A percentile compares a stretch with the other conserved stretches of the same genome.
Conservation (phyloP, 73 alveolate species). For the Tetrahymena thermophila region DNA sequence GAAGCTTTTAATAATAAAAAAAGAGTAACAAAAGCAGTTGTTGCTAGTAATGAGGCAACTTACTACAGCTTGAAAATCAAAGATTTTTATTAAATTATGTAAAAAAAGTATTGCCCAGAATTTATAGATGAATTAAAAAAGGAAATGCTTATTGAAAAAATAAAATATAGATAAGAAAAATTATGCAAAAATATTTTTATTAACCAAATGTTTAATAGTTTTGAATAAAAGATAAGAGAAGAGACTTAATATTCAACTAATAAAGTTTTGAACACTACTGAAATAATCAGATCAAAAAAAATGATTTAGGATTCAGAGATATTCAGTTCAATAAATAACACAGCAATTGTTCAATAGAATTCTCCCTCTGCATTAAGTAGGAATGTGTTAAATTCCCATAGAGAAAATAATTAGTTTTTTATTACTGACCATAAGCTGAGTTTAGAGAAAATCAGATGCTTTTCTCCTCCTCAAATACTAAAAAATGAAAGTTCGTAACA, state of each 20-base stretch:
- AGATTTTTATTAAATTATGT: background rate
- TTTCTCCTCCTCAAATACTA: background rate
- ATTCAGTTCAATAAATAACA: background rate
- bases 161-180: background rate
- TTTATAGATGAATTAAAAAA: background rate
- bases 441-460: background rate
- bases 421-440: background rate
- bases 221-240: background rate
- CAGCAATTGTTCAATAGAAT: background rate
- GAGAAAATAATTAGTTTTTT: background rate
- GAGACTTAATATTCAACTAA: background rate
- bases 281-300: background rate
- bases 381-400: background rate
- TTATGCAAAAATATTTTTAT: background rate
- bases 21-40: background rate
- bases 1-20: background rate
- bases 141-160: background rate
- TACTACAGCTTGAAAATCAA: background rate
- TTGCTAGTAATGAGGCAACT: background rate
- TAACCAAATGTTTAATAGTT: background rate
- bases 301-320: background rate
- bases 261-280: background rate
- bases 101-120: background rate
- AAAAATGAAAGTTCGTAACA: background rate
- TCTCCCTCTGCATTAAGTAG: background rate